These are phyloP conservation scores for Stygiomarasmius scandens DNA, from an alignment of 1,284 basidiomycete species.

Conservation along the genomic window DNA sequence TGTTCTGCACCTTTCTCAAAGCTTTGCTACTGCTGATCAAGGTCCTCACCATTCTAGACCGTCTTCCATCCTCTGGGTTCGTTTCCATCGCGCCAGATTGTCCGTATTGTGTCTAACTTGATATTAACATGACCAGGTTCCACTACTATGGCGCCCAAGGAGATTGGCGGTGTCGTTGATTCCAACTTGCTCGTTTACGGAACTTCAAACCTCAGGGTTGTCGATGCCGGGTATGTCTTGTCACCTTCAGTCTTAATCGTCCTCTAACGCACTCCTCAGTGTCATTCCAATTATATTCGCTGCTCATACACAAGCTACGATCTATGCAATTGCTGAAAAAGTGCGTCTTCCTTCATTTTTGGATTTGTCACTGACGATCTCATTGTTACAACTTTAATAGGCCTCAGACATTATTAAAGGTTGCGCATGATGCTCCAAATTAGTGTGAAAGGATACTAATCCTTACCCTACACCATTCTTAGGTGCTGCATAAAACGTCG, in stretches of 20 bases:
- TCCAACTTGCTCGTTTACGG: slow-evolving; percentile 19
- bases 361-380: neutral
- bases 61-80: neutral
- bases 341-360: neutral
- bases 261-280: slow-evolving; percentile 27
- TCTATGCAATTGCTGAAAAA: slow-evolving; percentile 11
- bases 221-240: slow-evolving; percentile 14
- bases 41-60: slow-evolving; percentile 2
- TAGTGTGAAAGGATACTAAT: too few species aligned
- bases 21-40: neutral
- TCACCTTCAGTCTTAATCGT: slow-evolving; percentile 38
- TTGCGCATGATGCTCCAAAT: neutral
- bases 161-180: slow-evolving; percentile 43
- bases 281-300: slow-evolving; percentile 8
- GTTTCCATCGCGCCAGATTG: neutral
- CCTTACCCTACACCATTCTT: too few species aligned
- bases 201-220: neutral
- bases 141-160: slow-evolving; percentile 39
- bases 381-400: neutral
- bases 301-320: slow-evolving; percentile 8
- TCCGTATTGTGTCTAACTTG: too few species aligned
- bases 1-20: neutral
- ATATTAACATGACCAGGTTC: slow-evolving; percentile 33
- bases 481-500: too few species aligned
- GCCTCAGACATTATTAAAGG: neutral